Evolutionary conservation across 1,284 basidiomycete species (phyloP).

Genomic region (Apiotrichum montevideense): DNA sequence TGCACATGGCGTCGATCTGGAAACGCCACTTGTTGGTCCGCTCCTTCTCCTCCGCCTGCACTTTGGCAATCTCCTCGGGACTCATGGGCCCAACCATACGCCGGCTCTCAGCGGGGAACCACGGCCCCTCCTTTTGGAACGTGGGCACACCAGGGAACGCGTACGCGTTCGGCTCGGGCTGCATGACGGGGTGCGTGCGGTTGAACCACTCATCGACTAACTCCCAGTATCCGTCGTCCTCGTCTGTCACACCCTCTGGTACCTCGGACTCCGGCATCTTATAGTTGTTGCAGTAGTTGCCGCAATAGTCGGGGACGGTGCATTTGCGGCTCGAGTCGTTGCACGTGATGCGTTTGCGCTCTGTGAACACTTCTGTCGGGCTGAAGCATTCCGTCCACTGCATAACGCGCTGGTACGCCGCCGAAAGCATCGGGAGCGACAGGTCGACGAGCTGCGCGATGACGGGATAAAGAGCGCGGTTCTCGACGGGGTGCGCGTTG

Average conservation of each 20-base stretch:
- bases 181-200: slow-evolving; percentile 8
- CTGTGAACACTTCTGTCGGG: background rate
- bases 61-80: background rate
- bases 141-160: background rate
- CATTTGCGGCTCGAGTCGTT: slow-evolving; percentile 3
- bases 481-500: slow-evolving; percentile 7
- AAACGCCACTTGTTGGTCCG: background rate
- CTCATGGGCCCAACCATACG: background rate
- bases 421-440: slow-evolving; percentile 1
- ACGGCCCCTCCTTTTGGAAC: background rate
- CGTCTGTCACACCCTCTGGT: background rate
- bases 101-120: background rate
- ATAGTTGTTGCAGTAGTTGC: too few relatives aligned
- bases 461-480: slow-evolving; percentile 3
- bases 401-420: slow-evolving; percentile 8
- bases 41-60: background rate
- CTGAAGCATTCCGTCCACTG: background rate
- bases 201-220: slow-evolving; percentile 5
- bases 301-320: background rate
- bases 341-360: slow-evolving; percentile 2
- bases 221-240: background rate
- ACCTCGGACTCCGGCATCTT: background rate
- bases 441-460: slow-evolving; percentile 4
- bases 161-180: slow-evolving; percentile 12
- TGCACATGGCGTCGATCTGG: too few relatives aligned